Evolutionary conservation across 495 filamentous ascomycete species (phyloP), one percentile per base, ranked within the genome.

Genomic region (Massariosphaeria phaeospora): DNA sequence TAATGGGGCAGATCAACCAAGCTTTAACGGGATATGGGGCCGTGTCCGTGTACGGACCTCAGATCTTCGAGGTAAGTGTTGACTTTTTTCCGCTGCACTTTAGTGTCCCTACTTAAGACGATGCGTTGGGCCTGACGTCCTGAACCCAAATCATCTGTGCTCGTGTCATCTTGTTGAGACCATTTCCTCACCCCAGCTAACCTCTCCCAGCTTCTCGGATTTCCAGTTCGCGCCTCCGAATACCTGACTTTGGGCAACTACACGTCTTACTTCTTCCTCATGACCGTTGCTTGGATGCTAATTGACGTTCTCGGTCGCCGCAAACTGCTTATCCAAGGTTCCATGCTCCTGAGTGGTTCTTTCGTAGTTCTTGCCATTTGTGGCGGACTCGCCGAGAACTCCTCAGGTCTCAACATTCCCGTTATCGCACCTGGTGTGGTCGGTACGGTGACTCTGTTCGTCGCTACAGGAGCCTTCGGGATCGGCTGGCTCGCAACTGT

Each of bases 1-100:
- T 80, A 15, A 80, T 82, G 76, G 77, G 76, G 12, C 77, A 82
- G 59, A 62, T 79, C 62, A 77, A 78, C 57, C 78, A 82, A 63
- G 79, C 77, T 8, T 63, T 79, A 49, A 78, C 76, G 2, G 75
- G 77, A 7, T 79, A 76, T 51, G 74, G 76, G 13, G 79, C 79
- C 0, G 73, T 82, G 18, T 78, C 74, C 17, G 79, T 81, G 4
- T 82, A 81, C 51, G 79, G 79, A 13, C 76, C 77, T 0, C 79
- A 81, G 55, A 80, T 81, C 38, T 80, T 80, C 60, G 67, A 73
- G 21, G 52, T 56, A 49, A 48, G 52, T 53, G 6, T 21, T 40
- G 10, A n/a, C 38, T 21, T 21, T 9, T 36, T 36, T 18, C 8
- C 44, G 7, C 18, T 26, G 11, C 9, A 11, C 40, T 27, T 30